Evolutionary conservation across 2,329 filamentous ascomycete species (phyloP), one percentile per base, ranked within the genome.

Genomic region (Madurella mycetomatis): DNA sequence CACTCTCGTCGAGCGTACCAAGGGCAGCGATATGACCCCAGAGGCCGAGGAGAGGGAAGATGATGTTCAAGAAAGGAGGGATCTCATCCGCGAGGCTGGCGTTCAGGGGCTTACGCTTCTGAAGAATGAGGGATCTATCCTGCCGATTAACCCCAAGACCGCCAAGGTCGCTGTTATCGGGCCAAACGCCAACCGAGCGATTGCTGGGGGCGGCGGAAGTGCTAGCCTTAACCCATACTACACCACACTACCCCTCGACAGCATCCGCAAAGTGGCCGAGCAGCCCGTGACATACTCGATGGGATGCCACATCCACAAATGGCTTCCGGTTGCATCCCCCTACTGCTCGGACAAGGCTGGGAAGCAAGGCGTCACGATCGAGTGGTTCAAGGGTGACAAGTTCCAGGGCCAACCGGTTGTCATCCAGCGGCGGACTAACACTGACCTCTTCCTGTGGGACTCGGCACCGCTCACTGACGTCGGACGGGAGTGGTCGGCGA

Each of bases 181-280:
- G 0, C 84, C 84, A 1, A 87, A 87, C 57, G 83, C 83, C 17
- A 85, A 86, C 65, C 73, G 83, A 51, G 80, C 84, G 0, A 85
- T 87, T 59, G 83, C 82, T n/a, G 82, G 81, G 15, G 84, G 85
- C 47, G 84, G 84, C 41, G 84, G 85, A 47, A 87, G 84, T 63
- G 84, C 85, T 16, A 85, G 81, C 58, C 70, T 87, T 46, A 86
- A 86, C 65, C 83, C 85, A 0, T 87, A 87, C 67, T 87, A 87
- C 67, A 83, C 76, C 60, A 84, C 82, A 1, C 74, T 84, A 9
- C 85, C 85, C 0, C 75, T 84, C 48, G 82, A 85, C 43, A 85
- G 83, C 61, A 85, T 87, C 56, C 76, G 72, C 40, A 72, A 73
- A 30, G 72, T 76, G 1, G 75, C 82, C 2, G 71, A 80, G 46